These are phyloP conservation scores for Metschnikowia santaceciliae DNA, from an alignment of 805 yeast genomes.

Conservation along the genomic window DNA sequence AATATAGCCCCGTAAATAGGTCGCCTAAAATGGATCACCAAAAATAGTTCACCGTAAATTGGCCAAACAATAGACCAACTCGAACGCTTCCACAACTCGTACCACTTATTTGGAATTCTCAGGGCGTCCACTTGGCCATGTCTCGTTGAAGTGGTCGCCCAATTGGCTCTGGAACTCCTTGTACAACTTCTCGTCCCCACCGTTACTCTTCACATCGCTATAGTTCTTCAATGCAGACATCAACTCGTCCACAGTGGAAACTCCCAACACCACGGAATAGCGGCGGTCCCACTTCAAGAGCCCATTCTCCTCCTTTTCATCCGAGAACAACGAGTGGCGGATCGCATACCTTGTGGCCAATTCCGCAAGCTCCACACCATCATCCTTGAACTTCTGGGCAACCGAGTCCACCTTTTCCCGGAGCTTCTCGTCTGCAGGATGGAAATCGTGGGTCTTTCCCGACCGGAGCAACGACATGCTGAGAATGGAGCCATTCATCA, in stretches of 20 bases:
- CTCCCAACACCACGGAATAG: slow-evolving; percentile 72
- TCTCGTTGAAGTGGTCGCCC: slow-evolving; percentile 59
- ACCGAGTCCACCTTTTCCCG: slow-evolving; percentile 48
- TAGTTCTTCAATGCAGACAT: slow-evolving; percentile 57
- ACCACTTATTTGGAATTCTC: neutral
- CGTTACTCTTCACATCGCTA: slow-evolving; percentile 35
- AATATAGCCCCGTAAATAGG: too few species aligned
- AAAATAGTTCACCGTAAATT: too few species aligned
- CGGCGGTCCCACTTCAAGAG: slow-evolving; percentile 22
- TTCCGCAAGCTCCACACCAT: slow-evolving; percentile 66
- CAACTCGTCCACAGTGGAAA: slow-evolving; percentile 62
- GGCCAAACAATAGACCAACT: too few species aligned
- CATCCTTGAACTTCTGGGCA: slow-evolving; percentile 32
- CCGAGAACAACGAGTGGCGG: slow-evolving; percentile 29
- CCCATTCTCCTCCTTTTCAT: slow-evolving; percentile 3
- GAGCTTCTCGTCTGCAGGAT: slow-evolving; percentile 68
- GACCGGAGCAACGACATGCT: slow-evolving; percentile 82
- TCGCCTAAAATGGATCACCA: too few species aligned
- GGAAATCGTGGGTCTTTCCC: slow-evolving; percentile 66
- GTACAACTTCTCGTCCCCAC: slow-evolving; percentile 44
- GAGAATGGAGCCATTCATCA: slow-evolving; percentile 82
- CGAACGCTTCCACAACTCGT: too few species aligned
- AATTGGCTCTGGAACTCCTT: slow-evolving; percentile 36
- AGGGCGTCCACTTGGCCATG: slow-evolving; percentile 51
- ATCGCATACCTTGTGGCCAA: slow-evolving; percentile 76